Base-by-base conservation (phyloP, 352 stramenopile species). In the Hyaloperonospora arabidopsidis region DNA sequence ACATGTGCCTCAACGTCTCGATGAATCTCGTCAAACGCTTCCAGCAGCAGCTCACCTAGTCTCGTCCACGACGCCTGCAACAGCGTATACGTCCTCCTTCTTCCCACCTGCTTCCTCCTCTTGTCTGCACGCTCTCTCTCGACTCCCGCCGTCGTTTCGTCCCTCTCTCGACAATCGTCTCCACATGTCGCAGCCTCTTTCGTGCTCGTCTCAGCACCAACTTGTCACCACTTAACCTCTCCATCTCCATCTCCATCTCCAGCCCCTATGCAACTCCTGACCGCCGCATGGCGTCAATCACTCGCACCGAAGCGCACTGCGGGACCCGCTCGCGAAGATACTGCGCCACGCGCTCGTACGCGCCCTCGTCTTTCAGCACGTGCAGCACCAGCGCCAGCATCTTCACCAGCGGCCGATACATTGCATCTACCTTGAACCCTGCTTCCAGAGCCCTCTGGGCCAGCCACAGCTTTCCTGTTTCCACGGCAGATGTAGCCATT, bases 381-480 rank as follows among this genome's bases (percentile, higher is more conserved):
- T 68, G 54, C 39, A 88, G 54, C 45, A 90, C 77, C 54, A 86
- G 59, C n/a, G 65, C 80, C 15, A 90, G 53, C 17, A 48, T 68
- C 49, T 79, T 63, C 0, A 79, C 61, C 15, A 90, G 54, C 23
- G 77, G 77, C 79, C 79, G 88, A 52, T 87, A 87, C 22, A 68
- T 76, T 0, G 53, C 50, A 39, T 90, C 79, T 32, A 78, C 60
- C 34, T 76, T 68, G 15, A 80, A 55, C 0, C 79, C 79, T 48
- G 83, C 66, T 39, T 90, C 79, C 14, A 90, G 52, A 29, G 74
- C 67, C 28, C 66, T 65, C 1, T 77, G 65, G 1, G 77, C 79
- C 17, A 88, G 63, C 75, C 79, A 87, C 34, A 86, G 36, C 63
- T 79, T 76, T 14, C 74, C 76, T 7, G 74, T 90, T 29, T 76